Evolutionary conservation across 1,139 yeast genomes (phyloP).

Genomic region (Kazachstania sp.): DNA sequence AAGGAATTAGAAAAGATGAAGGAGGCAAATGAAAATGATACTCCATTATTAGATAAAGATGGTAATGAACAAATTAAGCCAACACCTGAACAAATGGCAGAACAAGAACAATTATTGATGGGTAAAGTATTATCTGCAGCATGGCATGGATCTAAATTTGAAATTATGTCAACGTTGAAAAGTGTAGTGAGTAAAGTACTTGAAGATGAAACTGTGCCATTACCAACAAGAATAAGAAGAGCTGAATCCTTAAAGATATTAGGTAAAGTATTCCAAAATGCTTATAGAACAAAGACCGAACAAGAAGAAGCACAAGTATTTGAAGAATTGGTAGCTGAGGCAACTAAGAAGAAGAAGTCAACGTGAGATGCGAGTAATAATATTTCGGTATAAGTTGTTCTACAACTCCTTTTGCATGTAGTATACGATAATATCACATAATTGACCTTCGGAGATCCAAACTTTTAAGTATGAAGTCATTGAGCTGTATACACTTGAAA

Average conservation of each 20-base stretch:
- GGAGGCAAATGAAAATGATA: slow-evolving; percentile 46
- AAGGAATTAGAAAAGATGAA: slow-evolving; percentile 54
- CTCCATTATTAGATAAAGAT: slow-evolving; percentile 60
- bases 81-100: slow-evolving; percentile 46
- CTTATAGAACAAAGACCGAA: slow-evolving; percentile 55
- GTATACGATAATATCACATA: no score
- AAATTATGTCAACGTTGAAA: slow-evolving; percentile 55
- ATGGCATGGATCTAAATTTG: slow-evolving; percentile 71
- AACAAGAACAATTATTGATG: slow-evolving; percentile 56
- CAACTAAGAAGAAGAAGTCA: slow-evolving; percentile 59
- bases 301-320: slow-evolving; percentile 66
- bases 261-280: slow-evolving; percentile 48
- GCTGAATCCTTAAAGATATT: slow-evolving; percentile 52
- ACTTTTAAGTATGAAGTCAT: no score
- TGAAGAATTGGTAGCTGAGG: slow-evolving; percentile 70
- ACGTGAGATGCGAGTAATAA: background rate
- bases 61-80: slow-evolving; percentile 42
- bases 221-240: slow-evolving; percentile 44
- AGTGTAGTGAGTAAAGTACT: slow-evolving; percentile 54
- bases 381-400: background rate
- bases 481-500: no score
- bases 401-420: no score
- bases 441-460: no score
- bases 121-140: slow-evolving; percentile 70
- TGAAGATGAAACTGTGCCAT: slow-evolving; percentile 44